These are phyloP conservation scores for Spinellus fusiger DNA, from an alignment of 192 early-diverging fungal species.

Conservation along the genomic window DNA sequence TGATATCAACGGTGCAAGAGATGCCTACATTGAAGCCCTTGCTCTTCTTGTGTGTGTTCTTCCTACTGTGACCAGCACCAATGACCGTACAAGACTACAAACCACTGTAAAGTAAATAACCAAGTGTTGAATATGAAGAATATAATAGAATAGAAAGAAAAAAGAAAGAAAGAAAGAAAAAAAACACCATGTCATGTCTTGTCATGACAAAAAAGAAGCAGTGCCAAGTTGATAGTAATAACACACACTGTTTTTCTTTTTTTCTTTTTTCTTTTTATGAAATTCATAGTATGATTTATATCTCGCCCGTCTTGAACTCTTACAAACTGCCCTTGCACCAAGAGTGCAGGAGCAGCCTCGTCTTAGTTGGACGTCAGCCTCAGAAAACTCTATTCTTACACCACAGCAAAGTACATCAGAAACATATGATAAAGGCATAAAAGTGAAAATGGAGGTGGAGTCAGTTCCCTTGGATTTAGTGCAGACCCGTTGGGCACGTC, in stretches of 20 bases:
- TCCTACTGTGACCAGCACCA: conserved; percentile 9
- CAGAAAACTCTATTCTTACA: not conserved
- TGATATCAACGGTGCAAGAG: conserved; percentile 28
- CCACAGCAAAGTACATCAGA: not conserved
- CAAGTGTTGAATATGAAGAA: too few relatives aligned
- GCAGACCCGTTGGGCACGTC: not conserved
- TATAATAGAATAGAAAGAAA: too few relatives aligned
- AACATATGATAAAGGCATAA: not conserved
- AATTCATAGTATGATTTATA: not conserved
- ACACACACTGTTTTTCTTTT: too few relatives aligned
- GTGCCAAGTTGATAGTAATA: too few relatives aligned
- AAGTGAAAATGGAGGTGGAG: not conserved
- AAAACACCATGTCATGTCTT: too few relatives aligned
- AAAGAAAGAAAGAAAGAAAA: too few relatives aligned
- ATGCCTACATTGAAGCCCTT: conserved; percentile 29
- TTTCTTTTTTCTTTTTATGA: too few relatives aligned
- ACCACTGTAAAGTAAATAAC: too few relatives aligned
- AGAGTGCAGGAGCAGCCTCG: not conserved
- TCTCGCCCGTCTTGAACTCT: not conserved
- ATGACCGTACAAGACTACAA: conserved; percentile 19
- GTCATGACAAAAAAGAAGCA: too few relatives aligned
- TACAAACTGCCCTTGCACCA: not conserved
- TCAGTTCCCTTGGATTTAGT: not conserved
- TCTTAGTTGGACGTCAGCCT: not conserved
- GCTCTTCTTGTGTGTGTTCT: conserved; percentile 22